A percentile compares a stretch with the other conserved stretches of the same genome.
Evolutionary conservation across 2,329 filamentous ascomycete species (phyloP).

Genomic region (Aspergillus glaucus): DNA sequence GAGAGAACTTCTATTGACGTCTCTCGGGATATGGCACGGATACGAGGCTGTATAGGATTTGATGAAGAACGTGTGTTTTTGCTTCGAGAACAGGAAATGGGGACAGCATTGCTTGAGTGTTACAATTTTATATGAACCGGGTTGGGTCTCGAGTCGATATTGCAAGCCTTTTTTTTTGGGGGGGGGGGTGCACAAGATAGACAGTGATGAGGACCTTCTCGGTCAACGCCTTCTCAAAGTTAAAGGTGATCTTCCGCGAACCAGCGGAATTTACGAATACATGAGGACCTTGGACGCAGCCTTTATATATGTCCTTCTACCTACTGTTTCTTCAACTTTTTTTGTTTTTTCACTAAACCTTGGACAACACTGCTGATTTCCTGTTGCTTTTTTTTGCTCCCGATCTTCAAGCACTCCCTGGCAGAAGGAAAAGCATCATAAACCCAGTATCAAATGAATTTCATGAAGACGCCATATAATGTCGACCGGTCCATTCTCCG

Average conservation of each 20-base stretch:
- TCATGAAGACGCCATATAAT: too few relatives aligned
- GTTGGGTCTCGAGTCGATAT: neutral
- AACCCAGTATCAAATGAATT: too few relatives aligned
- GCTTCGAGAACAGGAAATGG: conserved; percentile 62
- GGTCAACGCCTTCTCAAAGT: neutral
- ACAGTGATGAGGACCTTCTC: too few relatives aligned
- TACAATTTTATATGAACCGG: conserved; percentile 69
- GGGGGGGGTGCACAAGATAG: too few relatives aligned
- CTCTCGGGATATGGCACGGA: conserved; percentile 38
- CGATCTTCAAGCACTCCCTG: too few relatives aligned
- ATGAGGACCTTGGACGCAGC: neutral
- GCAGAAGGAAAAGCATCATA: too few relatives aligned
- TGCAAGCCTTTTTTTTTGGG: neutral
- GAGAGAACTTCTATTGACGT: conserved; percentile 25
- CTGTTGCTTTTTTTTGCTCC: too few relatives aligned
- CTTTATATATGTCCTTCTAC: neutral
- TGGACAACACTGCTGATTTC: neutral
- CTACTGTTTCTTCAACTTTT: neutral
- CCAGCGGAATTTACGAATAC: neutral
- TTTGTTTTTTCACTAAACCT: neutral
- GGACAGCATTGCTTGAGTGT: conserved; percentile 67
- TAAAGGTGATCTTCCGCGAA: neutral
- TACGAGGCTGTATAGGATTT: conserved; percentile 69
- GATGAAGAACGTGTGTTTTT: conserved; percentile 91
- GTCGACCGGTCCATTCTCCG: too few relatives aligned